phyloP scores from a whole-genome alignment of 179 eudicot genomes.

The Monotropa hypopitys region DNA sequence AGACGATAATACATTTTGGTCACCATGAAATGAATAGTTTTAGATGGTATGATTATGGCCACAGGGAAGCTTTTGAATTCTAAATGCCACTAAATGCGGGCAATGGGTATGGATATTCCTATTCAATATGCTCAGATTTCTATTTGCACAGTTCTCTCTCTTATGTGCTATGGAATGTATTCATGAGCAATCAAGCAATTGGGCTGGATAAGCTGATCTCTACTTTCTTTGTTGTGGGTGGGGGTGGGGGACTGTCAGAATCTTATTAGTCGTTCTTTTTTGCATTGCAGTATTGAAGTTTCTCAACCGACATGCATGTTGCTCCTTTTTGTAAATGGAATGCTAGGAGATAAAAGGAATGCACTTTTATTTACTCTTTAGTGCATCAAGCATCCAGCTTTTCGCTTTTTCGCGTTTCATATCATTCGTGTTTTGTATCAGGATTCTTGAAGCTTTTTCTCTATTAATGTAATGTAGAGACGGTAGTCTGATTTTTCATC shows the following conservation, averaged over 20 bases:
- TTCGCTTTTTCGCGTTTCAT: no score
- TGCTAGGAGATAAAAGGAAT: background rate
- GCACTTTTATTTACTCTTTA: background rate
- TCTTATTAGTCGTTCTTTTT: background rate
- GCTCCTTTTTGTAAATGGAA: background rate
- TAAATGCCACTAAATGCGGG: background rate
- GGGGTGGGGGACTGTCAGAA: background rate
- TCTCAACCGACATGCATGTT: background rate
- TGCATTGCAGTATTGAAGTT: background rate
- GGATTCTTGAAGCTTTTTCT: background rate
- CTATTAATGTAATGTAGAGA: background rate
- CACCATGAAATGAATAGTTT: background rate
- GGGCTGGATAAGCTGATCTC: background rate
- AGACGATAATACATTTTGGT: background rate
- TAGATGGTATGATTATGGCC: background rate
- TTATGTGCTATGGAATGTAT: background rate
- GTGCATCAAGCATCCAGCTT: background rate
- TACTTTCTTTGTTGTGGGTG: background rate
- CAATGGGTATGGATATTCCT: background rate
- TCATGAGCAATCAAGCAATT: background rate
- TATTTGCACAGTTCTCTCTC: background rate
- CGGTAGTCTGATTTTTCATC: slow-evolving; percentile 7
- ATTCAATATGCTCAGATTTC: background rate
- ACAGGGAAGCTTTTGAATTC: background rate
- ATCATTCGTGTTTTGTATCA: background rate